Evolutionary conservation across 192 early-diverging fungal species (phyloP).

Genomic region (Coemansia sp.): DNA sequence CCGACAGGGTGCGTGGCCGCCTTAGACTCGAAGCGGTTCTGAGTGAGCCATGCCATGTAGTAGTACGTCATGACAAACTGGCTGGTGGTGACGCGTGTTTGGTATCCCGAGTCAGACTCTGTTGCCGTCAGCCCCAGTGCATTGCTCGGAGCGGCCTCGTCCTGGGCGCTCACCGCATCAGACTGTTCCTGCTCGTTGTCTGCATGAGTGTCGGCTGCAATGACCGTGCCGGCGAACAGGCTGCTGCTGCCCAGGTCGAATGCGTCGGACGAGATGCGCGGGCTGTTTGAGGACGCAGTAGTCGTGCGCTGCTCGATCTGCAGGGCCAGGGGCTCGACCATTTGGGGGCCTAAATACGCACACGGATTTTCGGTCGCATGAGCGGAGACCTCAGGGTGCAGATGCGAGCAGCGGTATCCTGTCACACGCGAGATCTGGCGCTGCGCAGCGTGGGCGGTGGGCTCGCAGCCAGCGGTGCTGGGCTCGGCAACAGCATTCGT

Average conservation of each 20-base stretch:
- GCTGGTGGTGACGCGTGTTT: background rate
- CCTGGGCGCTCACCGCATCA: background rate
- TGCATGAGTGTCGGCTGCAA: background rate
- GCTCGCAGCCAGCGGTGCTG: slow-evolving; percentile 44
- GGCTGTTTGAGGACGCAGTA: slow-evolving; percentile 2
- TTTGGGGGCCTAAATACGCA: slow-evolving; percentile 44
- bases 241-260: slow-evolving; percentile 5
- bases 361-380: slow-evolving; percentile 16
- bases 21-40: slow-evolving; percentile 37
- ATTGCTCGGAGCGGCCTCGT: background rate
- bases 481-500: slow-evolving; percentile 6
- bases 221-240: slow-evolving; percentile 2
- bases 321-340: slow-evolving; percentile 51
- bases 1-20: slow-evolving; percentile 37
- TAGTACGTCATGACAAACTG: slow-evolving; percentile 49
- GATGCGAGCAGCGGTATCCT: slow-evolving; percentile 46
- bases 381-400: slow-evolving; percentile 29
- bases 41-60: slow-evolving; percentile 49
- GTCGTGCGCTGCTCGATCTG: slow-evolving; percentile 41
- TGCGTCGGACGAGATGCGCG: background rate
- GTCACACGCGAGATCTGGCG: slow-evolving; percentile 42
- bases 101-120: slow-evolving; percentile 4
- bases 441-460: slow-evolving; percentile 39
- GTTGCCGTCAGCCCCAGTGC: background rate
- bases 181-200: background rate